phyloP scores from a whole-genome alignment of 2,329 filamentous ascomycete genomes.

The Monosporascus sp. region DNA sequence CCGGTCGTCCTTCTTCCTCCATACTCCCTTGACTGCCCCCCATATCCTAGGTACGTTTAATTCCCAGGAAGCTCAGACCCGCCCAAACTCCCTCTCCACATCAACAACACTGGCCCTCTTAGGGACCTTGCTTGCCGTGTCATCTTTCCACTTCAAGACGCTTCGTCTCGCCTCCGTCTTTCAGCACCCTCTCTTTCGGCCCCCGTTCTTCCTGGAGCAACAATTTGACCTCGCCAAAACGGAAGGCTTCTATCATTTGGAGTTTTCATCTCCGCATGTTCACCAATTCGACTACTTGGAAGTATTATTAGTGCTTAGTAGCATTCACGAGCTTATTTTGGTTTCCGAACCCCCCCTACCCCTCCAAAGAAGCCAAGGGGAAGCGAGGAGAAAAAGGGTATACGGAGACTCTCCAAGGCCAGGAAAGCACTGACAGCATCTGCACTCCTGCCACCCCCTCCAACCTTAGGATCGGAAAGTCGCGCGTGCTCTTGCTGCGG shows the following conservation, averaged over 20 bases:
- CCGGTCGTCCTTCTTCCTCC: background rate
- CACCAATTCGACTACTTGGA: background rate
- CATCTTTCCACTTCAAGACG: background rate
- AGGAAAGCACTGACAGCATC: background rate
- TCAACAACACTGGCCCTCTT: background rate
- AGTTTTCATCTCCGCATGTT: background rate
- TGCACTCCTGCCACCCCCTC: slow-evolving; percentile 7
- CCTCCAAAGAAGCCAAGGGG: background rate
- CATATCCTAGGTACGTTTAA: background rate
- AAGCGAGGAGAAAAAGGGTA: background rate
- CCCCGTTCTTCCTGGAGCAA: background rate
- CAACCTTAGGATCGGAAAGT: slow-evolving; percentile 1
- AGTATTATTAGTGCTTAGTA: background rate
- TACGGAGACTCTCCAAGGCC: background rate
- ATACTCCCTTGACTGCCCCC: background rate
- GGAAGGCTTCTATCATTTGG: background rate
- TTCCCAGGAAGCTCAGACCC: background rate
- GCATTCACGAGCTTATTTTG: background rate
- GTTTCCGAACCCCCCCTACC: background rate
- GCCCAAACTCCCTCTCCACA: background rate
- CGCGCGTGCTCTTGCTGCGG: slow-evolving; percentile 21
- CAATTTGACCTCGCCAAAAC: background rate
- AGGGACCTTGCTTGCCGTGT: background rate
- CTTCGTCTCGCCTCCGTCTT: background rate
- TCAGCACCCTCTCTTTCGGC: background rate